These are phyloP conservation scores for Aurantiochytrium sp. DNA, from an alignment of 108 stramenopile species.

Conservation along the genomic window DNA sequence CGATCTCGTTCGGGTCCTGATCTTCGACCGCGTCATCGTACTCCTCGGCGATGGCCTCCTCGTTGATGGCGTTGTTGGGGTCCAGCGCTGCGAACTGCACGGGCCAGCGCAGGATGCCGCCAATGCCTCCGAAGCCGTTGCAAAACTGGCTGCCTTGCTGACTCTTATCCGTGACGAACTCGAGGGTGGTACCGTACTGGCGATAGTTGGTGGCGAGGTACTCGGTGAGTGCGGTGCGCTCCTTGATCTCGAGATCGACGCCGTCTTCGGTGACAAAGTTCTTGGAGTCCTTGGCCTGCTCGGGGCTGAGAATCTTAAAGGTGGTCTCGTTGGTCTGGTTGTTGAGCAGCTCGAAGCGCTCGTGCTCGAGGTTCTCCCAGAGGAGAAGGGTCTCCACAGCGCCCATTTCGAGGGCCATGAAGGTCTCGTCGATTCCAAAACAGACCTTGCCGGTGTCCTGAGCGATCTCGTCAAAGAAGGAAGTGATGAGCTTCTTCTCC, in stretches of 20 bases:
- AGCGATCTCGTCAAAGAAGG: conserved; percentile 96
- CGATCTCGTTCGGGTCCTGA: not conserved
- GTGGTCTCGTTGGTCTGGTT: conserved; percentile 71
- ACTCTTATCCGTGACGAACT: conserved; percentile 94
- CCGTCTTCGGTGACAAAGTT: conserved; percentile 76
- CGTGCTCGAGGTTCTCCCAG: conserved; percentile 24
- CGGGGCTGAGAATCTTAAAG: conserved; percentile 74
- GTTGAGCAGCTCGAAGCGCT: conserved; percentile 61
- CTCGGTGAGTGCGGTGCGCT: conserved; percentile 85
- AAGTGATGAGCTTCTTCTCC: conserved; percentile 94
- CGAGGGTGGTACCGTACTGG: conserved; percentile 86
- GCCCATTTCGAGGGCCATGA: conserved; percentile 91
- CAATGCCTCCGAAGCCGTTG: conserved; percentile 97
- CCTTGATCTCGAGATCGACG: conserved; percentile 83
- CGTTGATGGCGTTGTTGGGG: not conserved
- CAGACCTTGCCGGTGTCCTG: conserved; percentile 98
- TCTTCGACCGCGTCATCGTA: not conserved
- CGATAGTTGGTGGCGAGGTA: conserved; percentile 98
- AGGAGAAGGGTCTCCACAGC: conserved; percentile 91
- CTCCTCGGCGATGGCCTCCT: not conserved
- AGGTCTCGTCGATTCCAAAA: conserved; percentile 96
- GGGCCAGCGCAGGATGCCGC: conserved; percentile 95
- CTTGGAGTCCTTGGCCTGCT: conserved; percentile 36
- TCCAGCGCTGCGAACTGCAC: conserved; percentile 84
- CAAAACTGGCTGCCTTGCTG: conserved; percentile 97